Evolutionary conservation across 2,329 filamentous ascomycete species (phyloP).

Genomic region (Fusarium secorum): DNA sequence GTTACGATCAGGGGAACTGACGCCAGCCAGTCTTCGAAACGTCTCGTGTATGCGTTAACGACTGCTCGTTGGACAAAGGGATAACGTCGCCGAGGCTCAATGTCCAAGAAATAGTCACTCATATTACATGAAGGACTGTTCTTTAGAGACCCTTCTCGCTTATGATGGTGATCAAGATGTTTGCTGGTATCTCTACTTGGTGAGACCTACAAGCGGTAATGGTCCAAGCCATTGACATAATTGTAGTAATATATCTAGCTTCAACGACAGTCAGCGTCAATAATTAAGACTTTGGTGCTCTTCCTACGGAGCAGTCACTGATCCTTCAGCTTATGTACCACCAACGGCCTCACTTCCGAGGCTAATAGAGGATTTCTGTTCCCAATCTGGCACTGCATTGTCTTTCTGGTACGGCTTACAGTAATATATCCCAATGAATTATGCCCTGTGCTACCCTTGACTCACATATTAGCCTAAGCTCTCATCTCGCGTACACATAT

Average conservation of each 20-base stretch:
- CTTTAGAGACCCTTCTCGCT: not conserved
- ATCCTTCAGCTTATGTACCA: not conserved
- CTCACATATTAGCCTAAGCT: not conserved
- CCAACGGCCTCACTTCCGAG: not conserved
- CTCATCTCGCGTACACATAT: not conserved
- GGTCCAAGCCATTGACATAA: slow-evolving; percentile 4
- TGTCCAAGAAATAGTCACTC: not conserved
- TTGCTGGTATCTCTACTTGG: slow-evolving; percentile 43
- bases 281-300: not conserved
- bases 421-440: slow-evolving; percentile 1
- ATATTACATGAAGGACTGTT: not conserved
- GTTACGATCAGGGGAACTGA: slow-evolving; percentile 23
- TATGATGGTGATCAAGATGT: slow-evolving; percentile 35
- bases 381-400: not conserved
- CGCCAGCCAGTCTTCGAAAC: not conserved
- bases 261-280: not conserved
- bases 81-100: slow-evolving; percentile 39
- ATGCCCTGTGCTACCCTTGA: not conserved
- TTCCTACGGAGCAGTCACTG: not conserved
- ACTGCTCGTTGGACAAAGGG: slow-evolving; percentile 39
- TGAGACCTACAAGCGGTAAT: slow-evolving; percentile 39
- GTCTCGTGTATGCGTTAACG: slow-evolving; percentile 31
- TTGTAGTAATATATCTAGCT: not conserved
- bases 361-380: not conserved
- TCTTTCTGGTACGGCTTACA: not conserved